These are phyloP conservation scores for Epichloe typhina DNA, from an alignment of 2,329 filamentous ascomycete genomes.

Conservation along the genomic window DNA sequence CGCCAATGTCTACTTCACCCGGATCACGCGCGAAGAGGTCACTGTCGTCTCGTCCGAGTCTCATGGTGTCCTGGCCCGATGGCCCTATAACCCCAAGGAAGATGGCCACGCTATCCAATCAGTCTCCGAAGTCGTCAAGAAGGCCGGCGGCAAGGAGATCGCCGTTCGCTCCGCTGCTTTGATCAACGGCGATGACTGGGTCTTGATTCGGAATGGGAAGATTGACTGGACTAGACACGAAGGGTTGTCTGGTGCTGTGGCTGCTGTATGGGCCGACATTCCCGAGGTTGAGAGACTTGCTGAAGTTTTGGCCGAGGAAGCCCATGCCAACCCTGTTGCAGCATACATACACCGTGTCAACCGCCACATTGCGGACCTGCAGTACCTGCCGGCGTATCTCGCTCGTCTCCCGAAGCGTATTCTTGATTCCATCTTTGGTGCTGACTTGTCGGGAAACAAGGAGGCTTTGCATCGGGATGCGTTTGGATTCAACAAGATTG, in stretches of 20 bases:
- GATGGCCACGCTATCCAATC: conserved; percentile 46
- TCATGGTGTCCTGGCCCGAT: conserved; percentile 62
- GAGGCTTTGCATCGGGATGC: conserved; percentile 48
- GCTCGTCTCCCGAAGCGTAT: conserved; percentile 56
- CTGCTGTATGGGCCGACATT: conserved; percentile 69
- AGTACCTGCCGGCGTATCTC: conserved; percentile 62
- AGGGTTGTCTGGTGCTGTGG: conserved; percentile 64
- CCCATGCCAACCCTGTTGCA: conserved; percentile 61
- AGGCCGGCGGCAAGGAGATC: conserved; percentile 47
- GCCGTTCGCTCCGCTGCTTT: conserved; percentile 68
- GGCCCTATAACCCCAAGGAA: conserved; percentile 41
- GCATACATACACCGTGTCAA: conserved; percentile 84
- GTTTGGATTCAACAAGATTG: conserved; percentile 82
- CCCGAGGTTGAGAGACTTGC: conserved; percentile 61
- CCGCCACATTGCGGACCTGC: conserved; percentile 67
- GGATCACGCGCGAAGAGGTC: conserved; percentile 63
- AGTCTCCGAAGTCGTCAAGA: conserved; percentile 71
- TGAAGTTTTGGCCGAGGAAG: conserved; percentile 72
- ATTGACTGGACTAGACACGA: conserved; percentile 71
- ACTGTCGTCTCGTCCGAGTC: conserved; percentile 64
- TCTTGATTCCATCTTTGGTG: conserved; percentile 49
- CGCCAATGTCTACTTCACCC: conserved; percentile 79
- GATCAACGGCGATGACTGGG: conserved; percentile 60
- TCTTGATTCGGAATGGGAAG: conserved; percentile 71
- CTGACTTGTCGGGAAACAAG: conserved; percentile 30